Percentiles rank a stretch among this genome's conserved stretches.
phyloP scores from a whole-genome alignment of 495 filamentous ascomycete species.

The Pyrenula aspistea region DNA sequence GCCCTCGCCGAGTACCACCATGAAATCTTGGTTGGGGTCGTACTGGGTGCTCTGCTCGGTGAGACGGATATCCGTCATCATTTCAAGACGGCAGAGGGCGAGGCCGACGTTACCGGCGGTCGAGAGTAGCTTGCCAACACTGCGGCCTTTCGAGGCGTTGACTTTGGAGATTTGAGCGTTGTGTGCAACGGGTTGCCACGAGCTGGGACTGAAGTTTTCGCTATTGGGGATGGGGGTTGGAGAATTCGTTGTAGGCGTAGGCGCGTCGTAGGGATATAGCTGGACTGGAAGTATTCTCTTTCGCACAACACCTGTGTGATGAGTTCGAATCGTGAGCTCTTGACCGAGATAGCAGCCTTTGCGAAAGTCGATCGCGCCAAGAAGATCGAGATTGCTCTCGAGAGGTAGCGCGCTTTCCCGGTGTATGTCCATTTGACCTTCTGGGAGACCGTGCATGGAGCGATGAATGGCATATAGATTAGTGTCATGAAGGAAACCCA shows the following conservation, averaged over 20 bases:
- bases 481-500: neutral
- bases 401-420: slow-evolving; percentile 58
- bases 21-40: slow-evolving; percentile 40
- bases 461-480: slow-evolving; percentile 53
- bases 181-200: neutral
- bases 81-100: slow-evolving; percentile 77
- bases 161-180: slow-evolving; percentile 33
- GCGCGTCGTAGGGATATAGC: slow-evolving; percentile 44
- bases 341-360: slow-evolving; percentile 98
- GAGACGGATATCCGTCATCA: slow-evolving; percentile 66
- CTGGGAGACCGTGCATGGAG: slow-evolving; percentile 66
- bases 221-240: slow-evolving; percentile 41
- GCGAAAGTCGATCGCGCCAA: slow-evolving; percentile 73
- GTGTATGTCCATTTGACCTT: slow-evolving; percentile 70
- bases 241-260: slow-evolving; percentile 21
- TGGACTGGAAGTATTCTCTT: slow-evolving; percentile 80
- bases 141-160: slow-evolving; percentile 43
- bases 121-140: slow-evolving; percentile 63
- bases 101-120: slow-evolving; percentile 78
- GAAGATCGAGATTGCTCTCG: slow-evolving; percentile 76
- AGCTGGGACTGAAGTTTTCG: slow-evolving; percentile 11
- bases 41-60: slow-evolving; percentile 48
- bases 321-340: slow-evolving; percentile 88
- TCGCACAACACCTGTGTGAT: slow-evolving; percentile 84
- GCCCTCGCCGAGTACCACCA: slow-evolving; percentile 37